A percentile compares a stretch with the other conserved stretches of the same genome.
phyloP scores from a whole-genome alignment of 2,329 filamentous ascomycete species.

The Talaromyces sp. region DNA sequence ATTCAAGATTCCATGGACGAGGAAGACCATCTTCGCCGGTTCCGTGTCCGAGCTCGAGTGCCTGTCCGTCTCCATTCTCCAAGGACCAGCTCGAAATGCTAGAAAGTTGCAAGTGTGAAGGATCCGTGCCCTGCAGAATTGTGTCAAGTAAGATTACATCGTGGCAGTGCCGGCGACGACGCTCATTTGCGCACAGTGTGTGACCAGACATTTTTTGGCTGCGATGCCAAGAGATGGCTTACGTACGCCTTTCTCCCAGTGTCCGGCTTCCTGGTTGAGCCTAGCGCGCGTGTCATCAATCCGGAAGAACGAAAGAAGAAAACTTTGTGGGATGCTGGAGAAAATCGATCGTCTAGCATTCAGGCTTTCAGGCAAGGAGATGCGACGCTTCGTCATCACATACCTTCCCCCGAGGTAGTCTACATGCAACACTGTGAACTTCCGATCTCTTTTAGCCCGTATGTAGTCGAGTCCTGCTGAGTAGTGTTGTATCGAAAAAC shows the following conservation, averaged over 20 bases:
- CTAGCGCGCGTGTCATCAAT: not conserved
- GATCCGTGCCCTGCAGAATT: not conserved
- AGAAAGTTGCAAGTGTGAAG: too few species aligned
- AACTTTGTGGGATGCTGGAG: not conserved
- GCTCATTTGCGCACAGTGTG: not conserved
- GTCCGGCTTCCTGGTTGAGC: conserved; percentile 8
- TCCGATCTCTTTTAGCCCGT: not conserved
- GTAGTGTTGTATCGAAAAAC: not conserved
- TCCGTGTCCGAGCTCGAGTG: not conserved
- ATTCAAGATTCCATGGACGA: not conserved
- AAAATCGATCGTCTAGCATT: not conserved
- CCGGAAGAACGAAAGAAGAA: not conserved
- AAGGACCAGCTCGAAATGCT: too few species aligned
- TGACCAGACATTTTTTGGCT: not conserved
- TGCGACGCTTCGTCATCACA: conserved; percentile 9
- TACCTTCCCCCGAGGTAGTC: not conserved
- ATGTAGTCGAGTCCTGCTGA: not conserved
- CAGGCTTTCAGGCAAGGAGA: conserved; percentile 4
- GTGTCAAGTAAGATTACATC: not conserved
- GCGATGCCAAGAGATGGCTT: conserved; percentile 11
- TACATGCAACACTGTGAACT: not conserved
- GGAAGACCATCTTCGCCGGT: not conserved
- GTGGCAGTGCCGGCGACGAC: conserved; percentile 11
- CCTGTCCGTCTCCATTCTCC: not conserved
- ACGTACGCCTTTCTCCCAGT: not conserved